These are phyloP conservation scores for Microcera coccophila DNA, from an alignment of 2,329 filamentous ascomycete species.

Conservation along the genomic window DNA sequence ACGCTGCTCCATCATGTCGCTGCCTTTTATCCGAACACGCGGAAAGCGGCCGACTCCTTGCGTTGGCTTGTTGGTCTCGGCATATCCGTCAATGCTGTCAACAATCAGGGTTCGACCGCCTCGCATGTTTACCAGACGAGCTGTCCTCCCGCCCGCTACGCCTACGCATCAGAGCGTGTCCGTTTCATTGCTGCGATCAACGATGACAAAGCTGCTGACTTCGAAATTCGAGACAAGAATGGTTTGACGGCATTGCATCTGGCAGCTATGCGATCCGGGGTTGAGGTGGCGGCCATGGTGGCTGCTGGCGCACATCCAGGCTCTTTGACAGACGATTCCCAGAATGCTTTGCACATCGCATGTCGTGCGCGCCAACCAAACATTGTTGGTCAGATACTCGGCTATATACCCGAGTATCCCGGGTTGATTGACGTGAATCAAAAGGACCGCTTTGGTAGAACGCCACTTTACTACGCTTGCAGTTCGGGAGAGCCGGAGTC, in stretches of 20 bases:
- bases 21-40: background rate
- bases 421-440: conserved; percentile 9
- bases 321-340: conserved; percentile 11
- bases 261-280: conserved; percentile 12
- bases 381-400: conserved; percentile 13
- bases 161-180: background rate
- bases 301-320: conserved; percentile 6
- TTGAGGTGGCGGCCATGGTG: conserved; percentile 6
- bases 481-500: conserved; percentile 17
- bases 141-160: background rate
- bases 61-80: conserved; percentile 13
- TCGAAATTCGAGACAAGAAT: conserved; percentile 12
- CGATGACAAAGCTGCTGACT: background rate
- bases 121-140: conserved; percentile 11
- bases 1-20: conserved; percentile 15
- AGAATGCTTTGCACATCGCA: conserved; percentile 18
- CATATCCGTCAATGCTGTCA: conserved; percentile 14
- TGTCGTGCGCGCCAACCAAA: conserved; percentile 13
- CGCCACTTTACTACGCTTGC: conserved; percentile 19
- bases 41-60: background rate
- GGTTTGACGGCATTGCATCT: conserved; percentile 16
- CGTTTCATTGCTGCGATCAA: conserved; percentile 13
- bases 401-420: too few relatives aligned
- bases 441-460: conserved; percentile 12
- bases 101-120: conserved; percentile 13